These are phyloP conservation scores for Fusarium verticillioides DNA, from an alignment of 2,329 filamentous ascomycete genomes.

Conservation along the genomic window DNA sequence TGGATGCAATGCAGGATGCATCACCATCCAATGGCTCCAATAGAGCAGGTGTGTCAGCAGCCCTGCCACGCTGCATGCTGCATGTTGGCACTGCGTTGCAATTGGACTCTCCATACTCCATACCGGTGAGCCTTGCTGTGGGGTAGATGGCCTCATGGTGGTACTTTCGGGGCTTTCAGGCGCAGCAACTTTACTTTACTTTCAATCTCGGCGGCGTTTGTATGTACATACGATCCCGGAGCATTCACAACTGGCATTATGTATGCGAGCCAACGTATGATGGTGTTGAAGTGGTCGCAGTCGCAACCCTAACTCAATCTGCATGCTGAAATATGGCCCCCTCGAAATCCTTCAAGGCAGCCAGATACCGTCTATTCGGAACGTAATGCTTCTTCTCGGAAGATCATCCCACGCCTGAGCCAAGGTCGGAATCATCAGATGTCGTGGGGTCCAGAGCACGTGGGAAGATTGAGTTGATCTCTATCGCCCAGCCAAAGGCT, in stretches of 20 bases:
- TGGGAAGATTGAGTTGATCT: constrained; percentile 10
- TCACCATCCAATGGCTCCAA: constrained; percentile 8
- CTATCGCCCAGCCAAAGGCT: constrained; percentile 3
- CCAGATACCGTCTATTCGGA: constrained; percentile 21
- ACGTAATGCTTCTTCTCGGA: constrained; percentile 18
- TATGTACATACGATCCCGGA: neutral
- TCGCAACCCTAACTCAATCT: neutral
- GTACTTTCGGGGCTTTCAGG: constrained; percentile 15
- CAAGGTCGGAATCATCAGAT: constrained; percentile 25
- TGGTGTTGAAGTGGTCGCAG: constrained; percentile 3
- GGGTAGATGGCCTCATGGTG: constrained; percentile 35
- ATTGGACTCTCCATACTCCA: constrained; percentile 39
- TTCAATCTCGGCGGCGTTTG: constrained; percentile 27
- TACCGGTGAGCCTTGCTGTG: constrained; percentile 37
- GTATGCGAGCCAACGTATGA: constrained; percentile 12
- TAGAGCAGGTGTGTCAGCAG: constrained; percentile 29
- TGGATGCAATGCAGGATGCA: constrained; percentile 10
- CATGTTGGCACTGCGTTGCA: constrained; percentile 9
- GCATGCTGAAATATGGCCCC: neutral
- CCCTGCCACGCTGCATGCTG: constrained; percentile 18
- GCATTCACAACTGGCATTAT: neutral
- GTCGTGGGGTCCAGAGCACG: constrained; percentile 36
- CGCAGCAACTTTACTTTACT: neutral
- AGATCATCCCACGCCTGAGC: constrained; percentile 34
- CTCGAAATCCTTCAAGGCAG: constrained; percentile 1